Percentiles rank a stretch among this genome's conserved stretches.
phyloP scores from a whole-genome alignment of 306 rosid genomes.

The Erythrophleum fordii region DNA sequence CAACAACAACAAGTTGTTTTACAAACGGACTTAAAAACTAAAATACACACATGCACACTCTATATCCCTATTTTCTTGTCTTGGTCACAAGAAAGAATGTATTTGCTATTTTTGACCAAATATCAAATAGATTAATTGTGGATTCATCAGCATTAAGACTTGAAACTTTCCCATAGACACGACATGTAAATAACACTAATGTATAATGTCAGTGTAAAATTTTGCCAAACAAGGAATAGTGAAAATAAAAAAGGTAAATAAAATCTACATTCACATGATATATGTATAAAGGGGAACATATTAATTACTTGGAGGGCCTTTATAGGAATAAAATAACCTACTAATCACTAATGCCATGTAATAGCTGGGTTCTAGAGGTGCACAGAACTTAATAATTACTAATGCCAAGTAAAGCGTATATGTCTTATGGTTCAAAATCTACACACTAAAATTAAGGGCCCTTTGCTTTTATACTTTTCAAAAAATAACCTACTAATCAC shows the following conservation, averaged over 20 bases:
- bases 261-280: background rate
- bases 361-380: too few species aligned
- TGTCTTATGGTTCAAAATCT: too few species aligned
- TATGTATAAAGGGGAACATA: too few species aligned
- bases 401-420: too few species aligned
- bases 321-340: too few species aligned
- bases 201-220: background rate
- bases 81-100: background rate
- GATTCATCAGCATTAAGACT: background rate
- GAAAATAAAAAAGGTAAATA: background rate
- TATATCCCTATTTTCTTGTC: background rate
- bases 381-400: too few species aligned
- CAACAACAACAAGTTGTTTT: background rate
- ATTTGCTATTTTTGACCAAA: background rate
- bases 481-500: too few species aligned
- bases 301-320: too few species aligned
- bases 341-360: too few species aligned
- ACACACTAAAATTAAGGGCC: too few species aligned
- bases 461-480: too few species aligned
- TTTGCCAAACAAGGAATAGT: background rate
- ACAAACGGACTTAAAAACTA: background rate
- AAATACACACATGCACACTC: background rate
- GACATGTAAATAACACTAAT: background rate
- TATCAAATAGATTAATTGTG: background rate
- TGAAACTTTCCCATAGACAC: background rate